Evolutionary conservation across 345 rosid genomes (phyloP).

Genomic region (Erucastrum elatum): DNA sequence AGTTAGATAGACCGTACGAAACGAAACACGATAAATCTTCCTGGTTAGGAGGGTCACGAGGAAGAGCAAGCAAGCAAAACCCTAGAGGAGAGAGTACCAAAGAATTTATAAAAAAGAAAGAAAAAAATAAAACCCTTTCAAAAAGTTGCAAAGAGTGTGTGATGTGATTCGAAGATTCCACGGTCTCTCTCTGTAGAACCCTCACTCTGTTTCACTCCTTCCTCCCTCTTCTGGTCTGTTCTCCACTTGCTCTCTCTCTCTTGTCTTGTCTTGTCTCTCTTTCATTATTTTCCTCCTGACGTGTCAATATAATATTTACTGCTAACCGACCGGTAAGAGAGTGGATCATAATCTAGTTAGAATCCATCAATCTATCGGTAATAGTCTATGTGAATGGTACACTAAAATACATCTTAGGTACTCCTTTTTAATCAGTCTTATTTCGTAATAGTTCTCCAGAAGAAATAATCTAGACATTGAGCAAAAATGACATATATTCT

Average conservation of each 20-base stretch:
- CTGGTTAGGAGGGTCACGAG: constrained; percentile 31
- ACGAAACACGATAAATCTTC: constrained; percentile 67
- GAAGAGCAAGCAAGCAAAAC: constrained; percentile 30
- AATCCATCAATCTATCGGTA: no score
- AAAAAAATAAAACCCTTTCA: background rate
- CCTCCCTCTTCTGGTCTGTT: constrained; percentile 21
- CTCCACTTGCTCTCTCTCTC: constrained; percentile 24
- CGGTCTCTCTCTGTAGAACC: constrained; percentile 64
- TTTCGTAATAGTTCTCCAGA: no score
- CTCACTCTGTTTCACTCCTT: constrained; percentile 21
- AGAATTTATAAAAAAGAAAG: background rate
- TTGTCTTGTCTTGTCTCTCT: background rate
- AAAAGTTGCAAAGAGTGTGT: constrained; percentile 24
- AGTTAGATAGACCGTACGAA: constrained; percentile 65
- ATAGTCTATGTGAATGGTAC: no score
- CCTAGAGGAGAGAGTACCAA: background rate
- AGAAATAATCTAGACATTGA: no score
- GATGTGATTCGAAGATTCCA: constrained; percentile 75
- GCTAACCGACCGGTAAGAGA: background rate
- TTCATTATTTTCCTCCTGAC: background rate
- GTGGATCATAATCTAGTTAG: no score
- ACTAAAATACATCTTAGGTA: no score
- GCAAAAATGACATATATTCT: no score
- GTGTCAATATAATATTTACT: background rate
- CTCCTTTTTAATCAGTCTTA: no score